phyloP scores from a whole-genome alignment of 805 yeast species.

The Barnettozyma vustinii region DNA sequence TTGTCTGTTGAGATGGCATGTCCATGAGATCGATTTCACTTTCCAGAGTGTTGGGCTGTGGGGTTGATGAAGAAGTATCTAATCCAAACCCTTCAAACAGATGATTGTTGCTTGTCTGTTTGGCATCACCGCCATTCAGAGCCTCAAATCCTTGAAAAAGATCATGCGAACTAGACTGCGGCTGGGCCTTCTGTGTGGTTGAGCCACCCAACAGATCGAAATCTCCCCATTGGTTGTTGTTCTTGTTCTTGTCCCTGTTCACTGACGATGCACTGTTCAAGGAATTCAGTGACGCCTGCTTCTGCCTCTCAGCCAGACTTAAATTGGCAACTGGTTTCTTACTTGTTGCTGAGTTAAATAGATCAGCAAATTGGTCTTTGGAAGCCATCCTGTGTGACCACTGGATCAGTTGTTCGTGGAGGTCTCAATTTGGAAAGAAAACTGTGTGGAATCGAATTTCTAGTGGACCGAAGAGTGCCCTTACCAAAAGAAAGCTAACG shows the following conservation, averaged over 20 bases:
- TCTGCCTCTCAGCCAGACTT: constrained; percentile 32
- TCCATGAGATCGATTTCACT: background rate
- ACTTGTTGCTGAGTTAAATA: constrained; percentile 19
- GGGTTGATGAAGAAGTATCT: background rate
- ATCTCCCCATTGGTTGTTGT: constrained; percentile 28
- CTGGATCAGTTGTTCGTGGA: background rate
- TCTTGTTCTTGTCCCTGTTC: background rate
- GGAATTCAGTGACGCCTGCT: constrained; percentile 10
- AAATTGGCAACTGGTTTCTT: constrained; percentile 25
- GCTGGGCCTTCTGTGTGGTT: background rate
- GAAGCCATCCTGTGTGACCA: constrained; percentile 5
- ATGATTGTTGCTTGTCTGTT: constrained; percentile 2
- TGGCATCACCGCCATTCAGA: background rate
- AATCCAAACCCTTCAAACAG: constrained; percentile 17
- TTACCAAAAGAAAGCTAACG: background rate
- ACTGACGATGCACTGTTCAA: background rate
- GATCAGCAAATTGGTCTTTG: constrained; percentile 25
- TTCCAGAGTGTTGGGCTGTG: constrained; percentile 2
- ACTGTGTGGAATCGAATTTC: background rate
- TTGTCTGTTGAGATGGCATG: background rate
- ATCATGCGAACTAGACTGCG: background rate
- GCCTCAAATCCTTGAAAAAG: constrained; percentile 23
- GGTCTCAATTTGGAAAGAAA: background rate
- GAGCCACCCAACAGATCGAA: constrained; percentile 31
- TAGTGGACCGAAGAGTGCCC: background rate